These are phyloP conservation scores for Amaranthus cruentus DNA, from an alignment of 148 eudicot species.

Conservation along the genomic window DNA sequence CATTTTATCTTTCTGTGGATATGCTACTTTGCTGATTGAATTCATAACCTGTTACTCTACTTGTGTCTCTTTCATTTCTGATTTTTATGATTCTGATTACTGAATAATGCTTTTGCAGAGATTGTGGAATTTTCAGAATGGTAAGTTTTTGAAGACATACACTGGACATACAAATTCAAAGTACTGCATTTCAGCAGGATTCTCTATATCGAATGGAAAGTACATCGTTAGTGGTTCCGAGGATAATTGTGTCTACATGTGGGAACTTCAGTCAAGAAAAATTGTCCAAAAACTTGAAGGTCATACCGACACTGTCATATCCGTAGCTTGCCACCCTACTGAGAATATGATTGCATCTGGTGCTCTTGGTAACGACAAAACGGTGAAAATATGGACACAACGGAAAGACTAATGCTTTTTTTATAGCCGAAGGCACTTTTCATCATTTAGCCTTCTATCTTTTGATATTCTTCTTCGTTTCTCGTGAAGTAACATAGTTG, in stretches of 20 bases:
- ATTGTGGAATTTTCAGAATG: conserved; percentile 84
- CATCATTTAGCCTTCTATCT: no score
- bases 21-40: not conserved
- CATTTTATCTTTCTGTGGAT: conserved; percentile 1
- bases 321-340: conserved; percentile 86
- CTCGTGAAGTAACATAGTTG: no score
- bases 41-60: not conserved
- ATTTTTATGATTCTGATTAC: not conserved
- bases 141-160: conserved; percentile 88
- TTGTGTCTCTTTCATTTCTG: not conserved
- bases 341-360: conserved; percentile 89
- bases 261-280: conserved; percentile 92
- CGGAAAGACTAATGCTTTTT: conserved; percentile 33
- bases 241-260: conserved; percentile 76
- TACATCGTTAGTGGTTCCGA: conserved; percentile 93
- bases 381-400: conserved; percentile 84
- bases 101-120: conserved; percentile 47
- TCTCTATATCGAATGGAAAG: conserved; percentile 84
- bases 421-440: not conserved
- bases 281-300: conserved; percentile 90
- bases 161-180: conserved; percentile 78
- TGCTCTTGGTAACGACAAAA: conserved; percentile 72
- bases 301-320: conserved; percentile 77
- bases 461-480: no score
- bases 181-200: conserved; percentile 78